Evolutionary conservation across 805 yeast genomes (phyloP), one percentile per base, ranked within the genome.

Genomic region (Kazachstania psychrophila): DNA sequence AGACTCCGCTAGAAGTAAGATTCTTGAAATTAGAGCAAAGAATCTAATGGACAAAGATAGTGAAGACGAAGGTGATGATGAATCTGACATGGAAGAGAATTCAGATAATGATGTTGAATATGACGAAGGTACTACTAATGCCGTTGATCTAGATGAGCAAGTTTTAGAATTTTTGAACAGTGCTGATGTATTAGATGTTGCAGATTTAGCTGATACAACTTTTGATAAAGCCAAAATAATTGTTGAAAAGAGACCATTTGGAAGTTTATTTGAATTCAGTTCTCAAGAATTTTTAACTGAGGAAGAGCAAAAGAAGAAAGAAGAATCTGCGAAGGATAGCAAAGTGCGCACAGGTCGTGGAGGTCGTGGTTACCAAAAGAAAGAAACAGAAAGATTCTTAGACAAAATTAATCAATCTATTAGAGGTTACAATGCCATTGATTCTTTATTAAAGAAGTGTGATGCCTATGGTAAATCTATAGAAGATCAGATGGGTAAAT

Each of bases 361-460:
- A 31, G 63, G 65, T 24, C 65, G 68, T 19, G 63, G 36, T 41
- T 65, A 63, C 38, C 67, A 60, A 38, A 75, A 73, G 54, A 67
- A 79, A 5, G 73, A 75, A 31, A 95, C 96, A 9, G 80, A 80
- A 48, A 73, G 75, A 51, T 69, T 85, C 33, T 72, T 86, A 16
- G 89, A 80, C 45, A 79, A 73, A 27, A 72, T 88, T 4, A 72
- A 73, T 32, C 64, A 70, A 44, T 79, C 86, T 12, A 66, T 92
- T 44, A 75, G 77, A 49, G 97, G 97, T 5, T 92, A 92, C 56
- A 79, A 78, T 43, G 97, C 98, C 0, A 95, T 92, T 30, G 97
- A 89, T 49, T 80, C 94, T n/a, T 66, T 92, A 46, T 85, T 92
- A 43, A 76, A 76, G 41, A 73, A 77, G 46, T 92, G 99, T 64